Base-by-base conservation (phyloP, 305 asterid species). In the Ajuga reptans region DNA sequence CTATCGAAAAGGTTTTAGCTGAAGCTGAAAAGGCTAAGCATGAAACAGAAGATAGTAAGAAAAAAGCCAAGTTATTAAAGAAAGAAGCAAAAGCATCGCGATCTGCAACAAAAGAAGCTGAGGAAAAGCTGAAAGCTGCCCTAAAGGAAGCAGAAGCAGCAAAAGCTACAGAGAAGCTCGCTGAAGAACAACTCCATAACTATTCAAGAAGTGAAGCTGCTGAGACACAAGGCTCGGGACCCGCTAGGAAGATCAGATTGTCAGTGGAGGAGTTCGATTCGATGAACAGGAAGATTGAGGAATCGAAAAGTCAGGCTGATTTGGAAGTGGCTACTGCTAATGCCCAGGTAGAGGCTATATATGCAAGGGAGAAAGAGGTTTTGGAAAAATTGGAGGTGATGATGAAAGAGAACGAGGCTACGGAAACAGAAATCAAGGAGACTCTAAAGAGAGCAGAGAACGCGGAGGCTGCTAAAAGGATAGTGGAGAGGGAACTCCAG, bases 401-500 rank as follows among this genome's bases (percentile, higher is more conserved):
- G 11, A 16, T 75, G 77, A 77, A 83, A 55, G 90, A 90, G 75
- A 79, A 71, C 3, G 86, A 80, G 56, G 83, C 78, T 64, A 51
- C 89, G 52, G 78, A 86, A 59, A 78, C 79, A 5, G 95, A 86
- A 71, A 86, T 77, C 18, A 71, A 78, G 65, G 91, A 86, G 1
- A 92, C 92, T 53, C 27, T 84, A 45, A 89, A 84, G 79, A 84
- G 68, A 57, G 88, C 90, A 15, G 94, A 83, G 66, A 86, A 83
- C 83, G 95, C 96, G 1, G 97, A 92, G 66, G 96, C 93, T 2
- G 96, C 95, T 0, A 86, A 78, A 53, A 75, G 74, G 64, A 79
- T 79, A 0, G 84, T 87, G 12, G 96, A 87, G 78, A 82, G 68
- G 1, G 99, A 93, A 77, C 83, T 93, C 60, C 78, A 73, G 69